phyloP scores from a whole-genome alignment of 176 grass and related monocot genomes.

The Tuctoria greenei region DNA sequence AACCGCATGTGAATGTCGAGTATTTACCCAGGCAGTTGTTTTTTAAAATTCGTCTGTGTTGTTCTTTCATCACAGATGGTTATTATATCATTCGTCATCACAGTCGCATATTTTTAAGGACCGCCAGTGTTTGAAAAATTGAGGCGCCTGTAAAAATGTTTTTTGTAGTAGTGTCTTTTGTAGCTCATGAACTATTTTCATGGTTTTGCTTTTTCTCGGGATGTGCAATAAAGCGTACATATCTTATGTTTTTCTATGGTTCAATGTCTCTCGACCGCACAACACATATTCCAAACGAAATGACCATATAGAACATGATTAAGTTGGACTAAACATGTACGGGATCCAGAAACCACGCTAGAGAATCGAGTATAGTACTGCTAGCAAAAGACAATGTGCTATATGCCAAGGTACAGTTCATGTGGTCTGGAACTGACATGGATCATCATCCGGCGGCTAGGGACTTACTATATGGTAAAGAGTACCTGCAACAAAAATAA shows the following conservation, averaged over 20 bases:
- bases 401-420: background rate
- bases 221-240: background rate
- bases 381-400: background rate
- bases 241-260: background rate
- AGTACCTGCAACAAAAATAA: too few relatives aligned
- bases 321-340: background rate
- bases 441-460: background rate
- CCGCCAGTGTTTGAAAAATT: too few relatives aligned
- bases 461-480: too few relatives aligned
- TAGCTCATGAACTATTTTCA: background rate
- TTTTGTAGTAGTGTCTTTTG: too few relatives aligned
- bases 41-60: too few relatives aligned
- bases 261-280: background rate
- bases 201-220: background rate
- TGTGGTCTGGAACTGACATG: background rate
- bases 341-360: conserved; percentile 8
- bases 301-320: background rate
- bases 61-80: too few relatives aligned
- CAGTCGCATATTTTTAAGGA: too few relatives aligned
- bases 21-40: too few relatives aligned
- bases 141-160: too few relatives aligned
- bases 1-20: too few relatives aligned
- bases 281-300: background rate
- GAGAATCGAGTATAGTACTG: background rate
- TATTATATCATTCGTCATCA: too few relatives aligned